phyloP scores from a whole-genome alignment of 768 basidiomycete genomes.

The Russula virescens region DNA sequence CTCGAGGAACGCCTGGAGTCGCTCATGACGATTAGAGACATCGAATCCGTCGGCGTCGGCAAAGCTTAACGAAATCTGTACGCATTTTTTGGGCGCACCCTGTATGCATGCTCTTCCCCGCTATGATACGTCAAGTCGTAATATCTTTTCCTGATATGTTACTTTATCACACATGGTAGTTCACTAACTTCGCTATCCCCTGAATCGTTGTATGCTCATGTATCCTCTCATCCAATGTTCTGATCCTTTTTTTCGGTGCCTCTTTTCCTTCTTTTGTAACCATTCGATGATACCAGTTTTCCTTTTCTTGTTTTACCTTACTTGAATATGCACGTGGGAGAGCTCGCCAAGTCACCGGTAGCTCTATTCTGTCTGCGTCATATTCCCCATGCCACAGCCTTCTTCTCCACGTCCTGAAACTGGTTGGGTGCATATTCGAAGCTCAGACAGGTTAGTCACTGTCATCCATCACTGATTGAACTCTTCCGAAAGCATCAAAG shows the following conservation, averaged over 20 bases:
- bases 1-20: constrained; percentile 78
- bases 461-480: too few relatives aligned
- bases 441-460: too few relatives aligned
- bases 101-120: neutral
- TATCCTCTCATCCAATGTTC: neutral
- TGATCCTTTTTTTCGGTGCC: neutral
- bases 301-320: neutral
- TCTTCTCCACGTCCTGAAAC: neutral
- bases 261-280: neutral
- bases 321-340: neutral
- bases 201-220: constrained; percentile 9
- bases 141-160: constrained; percentile 16
- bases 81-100: neutral
- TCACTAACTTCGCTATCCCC: neutral
- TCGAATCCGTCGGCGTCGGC: constrained; percentile 15
- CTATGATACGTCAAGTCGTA: constrained; percentile 9
- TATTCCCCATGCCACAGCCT: too few relatives aligned
- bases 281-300: constrained; percentile 12
- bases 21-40: constrained; percentile 32
- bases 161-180: constrained; percentile 7
- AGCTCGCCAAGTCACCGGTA: too few relatives aligned
- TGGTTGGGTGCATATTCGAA: too few relatives aligned
- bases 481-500: too few relatives aligned
- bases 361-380: too few relatives aligned
- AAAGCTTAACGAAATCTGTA: constrained; percentile 15